These are phyloP conservation scores for Pseudonitzschia multiseries DNA, from an alignment of 108 stramenopile genomes.

Conservation along the genomic window DNA sequence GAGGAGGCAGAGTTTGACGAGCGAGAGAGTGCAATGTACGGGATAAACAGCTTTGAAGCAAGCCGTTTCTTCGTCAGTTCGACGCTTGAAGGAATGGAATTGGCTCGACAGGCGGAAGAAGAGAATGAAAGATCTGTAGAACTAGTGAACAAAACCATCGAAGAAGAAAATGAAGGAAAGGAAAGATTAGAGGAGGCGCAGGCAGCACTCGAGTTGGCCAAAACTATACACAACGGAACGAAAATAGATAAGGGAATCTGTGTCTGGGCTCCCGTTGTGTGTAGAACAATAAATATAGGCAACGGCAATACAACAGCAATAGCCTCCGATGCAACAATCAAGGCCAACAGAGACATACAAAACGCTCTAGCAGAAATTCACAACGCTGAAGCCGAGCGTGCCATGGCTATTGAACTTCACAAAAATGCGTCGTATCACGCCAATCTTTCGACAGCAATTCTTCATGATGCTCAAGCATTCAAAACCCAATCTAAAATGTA, in stretches of 20 bases:
- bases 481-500: slow-evolving; percentile 1
- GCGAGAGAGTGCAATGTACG: not conserved
- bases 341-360: slow-evolving; percentile 21
- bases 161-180: not conserved
- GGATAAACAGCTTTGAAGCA: not conserved
- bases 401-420: slow-evolving; percentile 14
- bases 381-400: slow-evolving; percentile 21
- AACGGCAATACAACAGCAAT: no score
- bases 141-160: not conserved
- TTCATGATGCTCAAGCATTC: not conserved
- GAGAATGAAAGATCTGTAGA: slow-evolving; percentile 1
- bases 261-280: slow-evolving; percentile 4
- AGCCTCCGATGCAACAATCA: not conserved
- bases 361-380: slow-evolving; percentile 12
- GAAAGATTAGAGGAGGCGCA: slow-evolving; percentile 1
- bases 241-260: slow-evolving; percentile 13
- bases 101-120: not conserved
- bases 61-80: not conserved
- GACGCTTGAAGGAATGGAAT: not conserved
- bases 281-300: not conserved
- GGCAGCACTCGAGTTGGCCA: not conserved
- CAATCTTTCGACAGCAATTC: slow-evolving; percentile 23
- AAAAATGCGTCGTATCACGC: slow-evolving; percentile 12
- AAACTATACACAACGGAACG: not conserved
- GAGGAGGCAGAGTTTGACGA: not conserved